These are phyloP conservation scores for Schizochytrium sp. DNA, from an alignment of 108 stramenopile species.

Conservation along the genomic window DNA sequence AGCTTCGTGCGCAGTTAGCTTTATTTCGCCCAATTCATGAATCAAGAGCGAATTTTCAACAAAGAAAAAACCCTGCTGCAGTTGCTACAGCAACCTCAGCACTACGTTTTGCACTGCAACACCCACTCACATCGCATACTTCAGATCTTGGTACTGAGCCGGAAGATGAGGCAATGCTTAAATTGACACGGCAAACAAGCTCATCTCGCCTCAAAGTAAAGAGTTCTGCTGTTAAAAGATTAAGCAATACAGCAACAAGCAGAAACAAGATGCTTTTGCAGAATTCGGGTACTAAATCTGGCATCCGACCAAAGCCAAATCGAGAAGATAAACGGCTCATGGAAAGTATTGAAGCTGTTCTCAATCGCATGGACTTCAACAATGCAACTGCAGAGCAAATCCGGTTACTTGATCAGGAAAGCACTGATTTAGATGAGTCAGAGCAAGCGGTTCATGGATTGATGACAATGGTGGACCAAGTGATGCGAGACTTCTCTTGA, in stretches of 20 bases:
- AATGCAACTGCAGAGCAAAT: not conserved
- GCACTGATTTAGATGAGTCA: not conserved
- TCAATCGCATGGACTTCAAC: conserved; percentile 27
- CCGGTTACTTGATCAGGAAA: not conserved
- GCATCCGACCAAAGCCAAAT: not conserved
- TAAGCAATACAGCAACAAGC: not conserved
- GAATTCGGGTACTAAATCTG: not conserved
- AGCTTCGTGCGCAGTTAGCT: not conserved
- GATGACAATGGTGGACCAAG: conserved; percentile 42
- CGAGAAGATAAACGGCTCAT: conserved; percentile 36
- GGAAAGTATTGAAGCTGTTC: conserved; percentile 47
- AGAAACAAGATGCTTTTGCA: not conserved
- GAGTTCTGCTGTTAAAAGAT: not conserved
- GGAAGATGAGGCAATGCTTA: conserved; percentile 24
- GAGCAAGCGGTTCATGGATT: not conserved
- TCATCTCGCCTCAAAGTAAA: not conserved
- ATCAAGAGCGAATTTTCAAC: not conserved
- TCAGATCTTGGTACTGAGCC: not conserved
- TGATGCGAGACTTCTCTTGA: conserved; percentile 7
- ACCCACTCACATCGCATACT: conserved; percentile 38
- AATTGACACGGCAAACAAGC: not conserved
- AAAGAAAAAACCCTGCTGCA: not conserved
- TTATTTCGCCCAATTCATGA: not conserved
- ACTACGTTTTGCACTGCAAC: conserved; percentile 31
- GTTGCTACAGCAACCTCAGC: not conserved